Evolutionary conservation across 2,329 filamentous ascomycete species (phyloP).

Genomic region (Penicillium nordicum): DNA sequence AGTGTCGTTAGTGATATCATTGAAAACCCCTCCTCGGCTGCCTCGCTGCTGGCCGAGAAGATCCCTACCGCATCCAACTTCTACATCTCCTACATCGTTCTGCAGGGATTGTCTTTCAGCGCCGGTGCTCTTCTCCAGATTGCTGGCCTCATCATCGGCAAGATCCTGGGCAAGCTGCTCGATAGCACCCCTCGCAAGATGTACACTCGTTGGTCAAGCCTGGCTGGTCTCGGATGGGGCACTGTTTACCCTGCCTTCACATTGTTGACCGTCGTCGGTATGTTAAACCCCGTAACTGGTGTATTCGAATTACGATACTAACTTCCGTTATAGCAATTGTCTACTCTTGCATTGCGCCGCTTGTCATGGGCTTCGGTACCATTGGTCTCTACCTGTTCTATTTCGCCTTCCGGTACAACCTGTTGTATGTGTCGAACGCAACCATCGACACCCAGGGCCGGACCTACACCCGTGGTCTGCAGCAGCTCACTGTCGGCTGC

Average conservation of each 20-base stretch:
- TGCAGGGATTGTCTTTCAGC: constrained; percentile 81
- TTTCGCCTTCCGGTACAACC: constrained; percentile 82
- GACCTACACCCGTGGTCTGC: constrained; percentile 80
- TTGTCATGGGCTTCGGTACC: constrained; percentile 78
- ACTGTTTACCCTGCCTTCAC: constrained; percentile 78
- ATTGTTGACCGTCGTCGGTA: constrained; percentile 75
- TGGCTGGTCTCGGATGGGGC: constrained; percentile 77
- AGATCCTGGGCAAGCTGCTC: constrained; percentile 69
- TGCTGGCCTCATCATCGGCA: constrained; percentile 68
- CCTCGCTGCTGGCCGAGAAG: constrained; percentile 65
- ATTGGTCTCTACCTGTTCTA: constrained; percentile 79
- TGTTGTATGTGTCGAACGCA: constrained; percentile 81
- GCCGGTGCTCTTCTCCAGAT: constrained; percentile 72
- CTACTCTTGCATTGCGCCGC: constrained; percentile 81
- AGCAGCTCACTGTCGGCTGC: constrained; percentile 78
- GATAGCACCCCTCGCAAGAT: constrained; percentile 75
- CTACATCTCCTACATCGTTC: constrained; percentile 90
- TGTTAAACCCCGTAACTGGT: constrained; percentile 29
- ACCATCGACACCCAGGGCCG: constrained; percentile 83
- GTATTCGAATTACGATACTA: neutral
- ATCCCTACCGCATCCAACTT: constrained; percentile 87
- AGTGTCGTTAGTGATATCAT: constrained; percentile 63
- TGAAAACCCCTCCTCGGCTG: constrained; percentile 58
- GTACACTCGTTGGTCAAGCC: constrained; percentile 71
- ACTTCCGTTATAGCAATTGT: constrained; percentile 60